These are phyloP conservation scores for Naematelia encephala DNA, from an alignment of 768 basidiomycete genomes.

Conservation along the genomic window DNA sequence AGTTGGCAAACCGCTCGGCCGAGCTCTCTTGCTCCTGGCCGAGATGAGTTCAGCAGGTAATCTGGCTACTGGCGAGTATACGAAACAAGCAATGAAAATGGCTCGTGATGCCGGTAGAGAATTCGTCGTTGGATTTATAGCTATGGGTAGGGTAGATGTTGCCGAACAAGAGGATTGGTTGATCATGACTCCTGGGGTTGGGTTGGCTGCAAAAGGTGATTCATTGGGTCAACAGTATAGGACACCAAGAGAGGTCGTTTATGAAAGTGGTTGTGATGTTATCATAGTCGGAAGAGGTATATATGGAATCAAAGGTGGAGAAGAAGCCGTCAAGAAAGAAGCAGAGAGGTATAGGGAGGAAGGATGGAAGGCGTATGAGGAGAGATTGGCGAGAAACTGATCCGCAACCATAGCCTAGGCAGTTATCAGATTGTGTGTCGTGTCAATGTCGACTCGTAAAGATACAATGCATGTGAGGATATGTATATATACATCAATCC, in stretches of 20 bases:
- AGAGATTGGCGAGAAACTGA: slow-evolving; percentile 51
- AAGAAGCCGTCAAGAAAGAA: slow-evolving; percentile 55
- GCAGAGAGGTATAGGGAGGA: slow-evolving; percentile 79
- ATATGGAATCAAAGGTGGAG: slow-evolving; percentile 62
- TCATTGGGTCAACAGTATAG: slow-evolving; percentile 92
- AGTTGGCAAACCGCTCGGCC: slow-evolving; percentile 75
- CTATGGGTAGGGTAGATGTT: slow-evolving; percentile 60
- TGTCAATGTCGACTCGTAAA: background rate
- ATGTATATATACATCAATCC: slow-evolving; percentile 3
- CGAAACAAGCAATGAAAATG: slow-evolving; percentile 78
- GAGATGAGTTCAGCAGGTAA: slow-evolving; percentile 93
- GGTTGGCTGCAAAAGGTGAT: slow-evolving; percentile 73
- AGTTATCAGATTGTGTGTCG: background rate
- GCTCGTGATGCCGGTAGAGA: slow-evolving; percentile 68
- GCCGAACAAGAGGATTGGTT: slow-evolving; percentile 71
- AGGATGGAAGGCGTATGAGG: slow-evolving; percentile 88
- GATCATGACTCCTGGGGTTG: slow-evolving; percentile 88
- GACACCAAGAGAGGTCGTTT: slow-evolving; percentile 77
- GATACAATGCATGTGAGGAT: background rate
- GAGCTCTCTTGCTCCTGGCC: slow-evolving; percentile 85
- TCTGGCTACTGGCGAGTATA: slow-evolving; percentile 79
- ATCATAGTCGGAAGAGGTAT: slow-evolving; percentile 97
- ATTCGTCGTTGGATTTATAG: slow-evolving; percentile 96
- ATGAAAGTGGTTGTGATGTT: slow-evolving; percentile 80
- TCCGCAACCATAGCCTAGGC: no score